These are phyloP conservation scores for Arachis stenosperma DNA, from an alignment of 306 rosid genomes.

Conservation along the genomic window DNA sequence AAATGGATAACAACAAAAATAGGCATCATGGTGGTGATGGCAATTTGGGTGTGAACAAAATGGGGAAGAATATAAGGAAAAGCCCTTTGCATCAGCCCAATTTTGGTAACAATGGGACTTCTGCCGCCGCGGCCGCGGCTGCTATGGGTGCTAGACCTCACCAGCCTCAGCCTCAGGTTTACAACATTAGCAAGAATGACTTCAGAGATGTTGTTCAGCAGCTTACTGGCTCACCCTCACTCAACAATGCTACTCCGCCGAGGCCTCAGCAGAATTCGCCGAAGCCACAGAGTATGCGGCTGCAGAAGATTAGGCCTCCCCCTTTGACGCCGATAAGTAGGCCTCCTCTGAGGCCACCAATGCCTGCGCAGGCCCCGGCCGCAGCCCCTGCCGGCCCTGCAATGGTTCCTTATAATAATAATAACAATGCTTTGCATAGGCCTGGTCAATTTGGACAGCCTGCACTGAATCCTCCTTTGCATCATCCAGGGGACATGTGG, in stretches of 20 bases:
- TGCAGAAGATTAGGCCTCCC: conserved; percentile 84
- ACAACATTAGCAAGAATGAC: conserved; percentile 84
- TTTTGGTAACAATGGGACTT: conserved; percentile 41
- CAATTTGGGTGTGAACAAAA: conserved; percentile 72
- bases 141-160: conserved; percentile 21
- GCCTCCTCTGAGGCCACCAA: conserved; percentile 49
- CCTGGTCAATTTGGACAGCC: conserved; percentile 62
- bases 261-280: conserved; percentile 64
- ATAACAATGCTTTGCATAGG: conserved; percentile 42
- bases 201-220: conserved; percentile 77
- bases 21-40: conserved; percentile 32
- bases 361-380: conserved; percentile 11
- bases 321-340: conserved; percentile 43
- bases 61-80: conserved; percentile 78
- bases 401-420: conserved; percentile 40
- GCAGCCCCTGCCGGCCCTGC: conserved; percentile 41
- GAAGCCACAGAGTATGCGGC: conserved; percentile 65
- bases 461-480: conserved; percentile 38
- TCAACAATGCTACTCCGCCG: conserved; percentile 60
- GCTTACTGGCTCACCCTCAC: conserved; percentile 77
- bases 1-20: conserved; percentile 61
- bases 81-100: conserved; percentile 69
- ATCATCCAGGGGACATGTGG: conserved; percentile 56
- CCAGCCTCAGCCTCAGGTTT: conserved; percentile 83
- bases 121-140: conserved; percentile 24